A percentile compares a stretch with the other conserved stretches of the same genome.
These are phyloP conservation scores for Talaromyces atroroseus DNA, from an alignment of 2,329 filamentous ascomycete genomes.

Conservation along the genomic window DNA sequence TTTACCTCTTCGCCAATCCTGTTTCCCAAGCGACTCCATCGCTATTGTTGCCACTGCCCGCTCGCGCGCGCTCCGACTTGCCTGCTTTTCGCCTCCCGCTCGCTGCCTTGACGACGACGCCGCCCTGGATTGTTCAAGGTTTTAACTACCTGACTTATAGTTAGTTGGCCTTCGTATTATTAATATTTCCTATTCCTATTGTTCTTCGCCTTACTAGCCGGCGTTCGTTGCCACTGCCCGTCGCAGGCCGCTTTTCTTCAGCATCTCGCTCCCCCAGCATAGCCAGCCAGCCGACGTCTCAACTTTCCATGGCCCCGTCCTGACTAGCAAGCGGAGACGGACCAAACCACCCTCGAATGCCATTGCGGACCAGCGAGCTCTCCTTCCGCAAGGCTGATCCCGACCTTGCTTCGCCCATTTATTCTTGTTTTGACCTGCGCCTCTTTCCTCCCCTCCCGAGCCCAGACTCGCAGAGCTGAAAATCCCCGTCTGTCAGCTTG, in stretches of 20 bases:
- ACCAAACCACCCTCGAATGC: not conserved
- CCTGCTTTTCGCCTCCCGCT: not conserved
- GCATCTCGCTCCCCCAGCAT: not conserved
- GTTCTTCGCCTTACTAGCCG: not conserved
- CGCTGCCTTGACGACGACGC: not conserved
- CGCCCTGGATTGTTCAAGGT: not conserved
- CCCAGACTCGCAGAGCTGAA: slow-evolving; percentile 27
- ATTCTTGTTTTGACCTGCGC: slow-evolving; percentile 6
- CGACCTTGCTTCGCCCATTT: not conserved
- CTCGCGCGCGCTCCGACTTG: not conserved
- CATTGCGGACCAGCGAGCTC: slow-evolving; percentile 1
- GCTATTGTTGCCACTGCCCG: not conserved
- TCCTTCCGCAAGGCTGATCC: slow-evolving; percentile 12
- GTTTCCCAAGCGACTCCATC: not conserved
- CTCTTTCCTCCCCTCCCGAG: slow-evolving; percentile 10
- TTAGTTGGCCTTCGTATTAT: not conserved
- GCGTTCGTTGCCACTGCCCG: not conserved
- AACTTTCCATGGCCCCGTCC: slow-evolving; percentile 8
- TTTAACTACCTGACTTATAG: too few species aligned
- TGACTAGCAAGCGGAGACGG: slow-evolving; percentile 4
- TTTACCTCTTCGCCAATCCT: not conserved
- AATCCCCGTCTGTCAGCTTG: slow-evolving; percentile 35
- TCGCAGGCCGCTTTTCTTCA: not conserved
- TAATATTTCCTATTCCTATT: not conserved
- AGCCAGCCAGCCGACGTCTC: not conserved